Evolutionary conservation across 2,329 filamentous ascomycete species (phyloP), one percentile per base, ranked within the genome.

Genomic region (Penicillium capsulatum): DNA sequence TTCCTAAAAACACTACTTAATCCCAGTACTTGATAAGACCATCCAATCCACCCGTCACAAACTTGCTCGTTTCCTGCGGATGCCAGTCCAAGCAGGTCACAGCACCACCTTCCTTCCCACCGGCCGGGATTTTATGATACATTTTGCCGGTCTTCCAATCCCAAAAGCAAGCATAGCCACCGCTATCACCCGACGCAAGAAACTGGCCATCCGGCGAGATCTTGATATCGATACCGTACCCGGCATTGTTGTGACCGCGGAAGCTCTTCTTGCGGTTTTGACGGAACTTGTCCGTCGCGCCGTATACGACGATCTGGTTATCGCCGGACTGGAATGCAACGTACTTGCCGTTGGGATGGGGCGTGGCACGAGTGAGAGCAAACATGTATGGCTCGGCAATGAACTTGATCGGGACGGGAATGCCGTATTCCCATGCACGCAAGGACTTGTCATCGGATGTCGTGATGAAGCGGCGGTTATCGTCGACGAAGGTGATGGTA

Each of bases 81-180:
- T 97, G 90, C 91, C 92, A 98, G 63, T 86, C 85, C 42, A 92
- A 79, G 51, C 84, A 86, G n/a, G 88, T 87, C 38, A 96, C 76
- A 4, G 90, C 81, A 37, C 84, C 79, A 38, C 88, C 89, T 43
- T 86, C 81, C 16, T 71, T 71, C 4, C 69, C 69, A 26, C 68
- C 68, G 2, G 88, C 90, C 67, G 85, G 80, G 50, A 98, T 80
- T 75, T 97, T 97, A 69, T 95, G 88, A 68, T 88, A 95, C 89
- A 98, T 91, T 71, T 96, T 97, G 66, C 91, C 94, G 27, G 89
- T 96, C 78, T 98, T 98, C 87, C 90, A 98, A 67, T 97, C 92
- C 88, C 90, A 98, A 70, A 97, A 96, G 67, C 86, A 94, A 33
- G 95, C 81, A 58, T 80, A 96, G 24, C 94, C 92, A 11, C 80